A percentile compares a stretch with the other conserved stretches of the same genome.
Conservation (phyloP, 257 asterid species). For the Coffea canephora region DNA sequence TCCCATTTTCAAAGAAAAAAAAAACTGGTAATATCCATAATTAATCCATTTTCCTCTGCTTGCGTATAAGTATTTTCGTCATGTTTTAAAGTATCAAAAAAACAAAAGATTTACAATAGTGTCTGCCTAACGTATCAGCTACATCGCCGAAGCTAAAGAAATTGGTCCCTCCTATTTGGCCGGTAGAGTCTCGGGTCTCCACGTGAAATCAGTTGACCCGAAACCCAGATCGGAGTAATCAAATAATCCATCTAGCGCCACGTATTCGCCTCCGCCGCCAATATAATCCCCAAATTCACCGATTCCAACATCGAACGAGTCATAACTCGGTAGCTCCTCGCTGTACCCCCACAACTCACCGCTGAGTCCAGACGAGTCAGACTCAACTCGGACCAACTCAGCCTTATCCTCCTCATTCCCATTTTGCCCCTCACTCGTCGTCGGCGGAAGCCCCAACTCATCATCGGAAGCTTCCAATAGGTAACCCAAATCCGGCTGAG, state of each 20-base stretch:
- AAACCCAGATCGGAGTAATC: conserved; percentile 64
- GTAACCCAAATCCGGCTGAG: conserved; percentile 59
- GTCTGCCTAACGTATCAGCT: conserved; percentile 1
- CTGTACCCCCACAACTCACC: conserved; percentile 45
- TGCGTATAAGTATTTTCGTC: neutral
- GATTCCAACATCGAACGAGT: conserved; percentile 50
- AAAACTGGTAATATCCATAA: neutral
- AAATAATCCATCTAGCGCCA: conserved; percentile 64
- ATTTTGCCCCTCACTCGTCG: conserved; percentile 21
- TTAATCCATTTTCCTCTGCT: conserved; percentile 1
- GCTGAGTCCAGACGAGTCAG: conserved; percentile 45
- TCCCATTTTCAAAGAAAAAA: no score
- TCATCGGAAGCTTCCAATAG: conserved; percentile 75
- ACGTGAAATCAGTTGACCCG: conserved; percentile 46
- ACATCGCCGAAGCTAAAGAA: neutral
- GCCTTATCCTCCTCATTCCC: conserved; percentile 12
- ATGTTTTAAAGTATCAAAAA: neutral
- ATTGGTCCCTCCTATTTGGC: conserved; percentile 40
- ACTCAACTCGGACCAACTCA: conserved; percentile 42
- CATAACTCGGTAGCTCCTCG: conserved; percentile 41
- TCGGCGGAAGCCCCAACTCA: conserved; percentile 77
- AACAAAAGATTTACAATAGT: conserved; percentile 3
- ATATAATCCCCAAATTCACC: conserved; percentile 24
- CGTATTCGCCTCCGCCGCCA: conserved; percentile 45
- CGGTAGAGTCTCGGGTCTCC: conserved; percentile 61